Percentiles rank a stretch among this genome's conserved stretches.
Conservation (phyloP, 176 grass and related monocot genomes). For the Aegilops umbellulata region DNA sequence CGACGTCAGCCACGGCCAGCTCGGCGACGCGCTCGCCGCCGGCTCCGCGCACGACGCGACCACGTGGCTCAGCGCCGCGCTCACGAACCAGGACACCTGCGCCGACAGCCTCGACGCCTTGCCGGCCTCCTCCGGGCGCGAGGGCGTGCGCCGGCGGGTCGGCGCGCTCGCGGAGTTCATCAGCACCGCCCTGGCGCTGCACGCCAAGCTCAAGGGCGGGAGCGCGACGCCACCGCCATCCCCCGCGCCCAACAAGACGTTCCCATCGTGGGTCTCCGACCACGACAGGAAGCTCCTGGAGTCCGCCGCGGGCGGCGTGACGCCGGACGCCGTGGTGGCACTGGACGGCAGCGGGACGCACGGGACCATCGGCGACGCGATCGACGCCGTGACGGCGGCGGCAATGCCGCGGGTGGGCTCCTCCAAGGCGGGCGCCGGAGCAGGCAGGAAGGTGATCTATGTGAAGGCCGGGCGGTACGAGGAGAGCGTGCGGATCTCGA, state of each 20-base stretch:
- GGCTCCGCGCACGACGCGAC: conserved; percentile 25
- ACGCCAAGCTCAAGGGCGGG: conserved; percentile 26
- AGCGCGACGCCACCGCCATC: neutral
- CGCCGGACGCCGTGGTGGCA: conserved; percentile 76
- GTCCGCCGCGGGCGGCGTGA: conserved; percentile 20
- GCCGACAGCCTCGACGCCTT: conserved; percentile 52
- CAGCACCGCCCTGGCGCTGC: conserved; percentile 70
- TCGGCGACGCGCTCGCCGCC: conserved; percentile 41
- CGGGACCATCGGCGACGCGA: conserved; percentile 63
- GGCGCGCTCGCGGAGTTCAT: conserved; percentile 51
- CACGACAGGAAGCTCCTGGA: conserved; percentile 49
- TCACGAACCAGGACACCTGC: conserved; percentile 88
- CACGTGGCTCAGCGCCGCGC: conserved; percentile 90
- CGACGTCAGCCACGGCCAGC: conserved; percentile 58
- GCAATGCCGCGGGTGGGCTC: neutral
- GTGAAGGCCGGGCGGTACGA: conserved; percentile 79
- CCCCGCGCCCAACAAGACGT: neutral
- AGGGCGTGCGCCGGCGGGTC: conserved; percentile 36
- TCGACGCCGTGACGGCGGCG: conserved; percentile 42
- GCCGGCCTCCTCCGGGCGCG: conserved; percentile 15
- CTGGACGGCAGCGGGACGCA: conserved; percentile 82
- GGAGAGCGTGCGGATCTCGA: conserved; percentile 58
- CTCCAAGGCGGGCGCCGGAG: neutral
- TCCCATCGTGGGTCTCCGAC: conserved; percentile 58
- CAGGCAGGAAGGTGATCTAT: conserved; percentile 58